phyloP scores from a whole-genome alignment of 768 basidiomycete genomes.

The Mycena maculata region DNA sequence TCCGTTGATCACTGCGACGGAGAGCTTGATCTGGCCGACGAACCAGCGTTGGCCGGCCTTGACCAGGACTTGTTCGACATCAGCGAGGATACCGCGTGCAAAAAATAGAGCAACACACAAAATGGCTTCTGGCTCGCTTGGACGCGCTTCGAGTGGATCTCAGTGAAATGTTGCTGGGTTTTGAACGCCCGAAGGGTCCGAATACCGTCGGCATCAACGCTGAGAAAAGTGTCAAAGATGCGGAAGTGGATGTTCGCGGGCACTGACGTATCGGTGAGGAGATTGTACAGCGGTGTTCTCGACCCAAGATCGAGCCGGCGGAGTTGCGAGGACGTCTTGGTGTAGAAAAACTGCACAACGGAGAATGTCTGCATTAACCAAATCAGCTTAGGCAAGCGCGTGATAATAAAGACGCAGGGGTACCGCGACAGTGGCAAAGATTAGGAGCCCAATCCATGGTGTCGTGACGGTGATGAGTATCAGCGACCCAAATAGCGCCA shows the following conservation, averaged over 20 bases:
- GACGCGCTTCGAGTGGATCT: conserved; percentile 15
- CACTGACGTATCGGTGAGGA: conserved; percentile 17
- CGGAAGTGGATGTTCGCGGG: neutral
- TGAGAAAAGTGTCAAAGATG: neutral
- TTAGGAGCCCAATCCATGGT: conserved; percentile 18
- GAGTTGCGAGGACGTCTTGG: conserved; percentile 18
- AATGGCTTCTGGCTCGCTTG: conserved; percentile 20
- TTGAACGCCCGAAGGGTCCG: conserved; percentile 15
- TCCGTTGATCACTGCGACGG: conserved; percentile 16
- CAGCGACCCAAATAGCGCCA: conserved; percentile 16
- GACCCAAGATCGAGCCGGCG: conserved; percentile 17
- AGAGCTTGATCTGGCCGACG: conserved; percentile 15
- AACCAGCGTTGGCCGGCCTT: conserved; percentile 20
- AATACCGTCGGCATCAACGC: conserved; percentile 12
- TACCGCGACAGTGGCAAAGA: conserved; percentile 4
- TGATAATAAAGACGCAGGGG: too few species aligned
- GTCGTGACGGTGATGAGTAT: conserved; percentile 16
- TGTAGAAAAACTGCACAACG: conserved; percentile 18
- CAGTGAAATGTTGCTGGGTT: conserved; percentile 12
- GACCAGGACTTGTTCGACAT: neutral
- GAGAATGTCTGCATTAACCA: too few species aligned
- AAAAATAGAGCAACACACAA: neutral
- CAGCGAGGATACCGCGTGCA: neutral
- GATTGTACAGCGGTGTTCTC: conserved; percentile 13
- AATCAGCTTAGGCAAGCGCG: too few species aligned